Evolutionary conservation across 768 basidiomycete species (phyloP), one percentile per base, ranked within the genome.

Genomic region (Naganishia randhawae): DNA sequence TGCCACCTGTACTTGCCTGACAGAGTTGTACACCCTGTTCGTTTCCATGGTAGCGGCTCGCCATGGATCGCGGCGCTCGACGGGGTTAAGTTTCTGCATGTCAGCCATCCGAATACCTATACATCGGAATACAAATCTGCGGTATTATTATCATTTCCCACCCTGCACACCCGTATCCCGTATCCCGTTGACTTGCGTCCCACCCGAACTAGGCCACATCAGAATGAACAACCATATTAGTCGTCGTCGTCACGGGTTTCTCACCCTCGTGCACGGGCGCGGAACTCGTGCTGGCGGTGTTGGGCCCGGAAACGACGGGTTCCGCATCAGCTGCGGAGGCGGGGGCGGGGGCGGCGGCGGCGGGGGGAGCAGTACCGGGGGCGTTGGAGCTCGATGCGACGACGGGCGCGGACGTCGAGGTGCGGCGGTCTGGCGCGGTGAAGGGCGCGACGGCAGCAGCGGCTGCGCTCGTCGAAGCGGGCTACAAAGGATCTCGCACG

Each of bases 221-320:
- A 33, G 69, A 39, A 63, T 77, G 76, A 22, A 75, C 74, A 13
- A 77, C 72, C 39, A 74, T 65, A 70, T 77, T 77, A 66, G 76
- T 77, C 16, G 76, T 77, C 3, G 76, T 77, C 41, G 51, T 51
- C 11, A 77, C 70, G 13, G 75, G 72, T 25, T 61, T 61, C 19
- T 61, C 57, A 29, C 57, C 57, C 57, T 61, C 57, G 22, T 7
- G 3, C 57, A 17, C 33, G 2, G 57, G 57, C 0, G 57, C 57
- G 37, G 57, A 61, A 39, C 37, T 41, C 57, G 57, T 61, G 37
- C 57, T 61, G 22, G 57, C 57, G 5, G 57, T 61, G 37, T 61
- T 61, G 2, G 57, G 57, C 4, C 57, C 57, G 16, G 57, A 61
- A 1, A 39, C 27, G 3, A 22, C 57, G 57, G 57, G 2, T 33